These are phyloP conservation scores for Geranium incanum DNA, from an alignment of 441 rosid genomes.

Conservation along the genomic window DNA sequence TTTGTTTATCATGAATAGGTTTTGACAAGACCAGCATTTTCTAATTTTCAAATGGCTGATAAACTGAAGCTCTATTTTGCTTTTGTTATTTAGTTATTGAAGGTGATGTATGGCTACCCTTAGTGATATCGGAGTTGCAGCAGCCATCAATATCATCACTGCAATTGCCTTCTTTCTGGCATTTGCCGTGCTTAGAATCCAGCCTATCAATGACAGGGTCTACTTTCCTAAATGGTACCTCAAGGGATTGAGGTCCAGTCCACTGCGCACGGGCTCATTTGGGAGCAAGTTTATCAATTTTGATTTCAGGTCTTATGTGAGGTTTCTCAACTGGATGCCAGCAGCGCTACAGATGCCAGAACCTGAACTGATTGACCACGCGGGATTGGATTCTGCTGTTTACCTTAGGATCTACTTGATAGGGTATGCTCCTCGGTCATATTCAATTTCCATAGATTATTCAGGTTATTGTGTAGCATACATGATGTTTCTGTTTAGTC, in stretches of 20 bases:
- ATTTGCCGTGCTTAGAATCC: constrained; percentile 72
- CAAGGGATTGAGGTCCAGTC: constrained; percentile 64
- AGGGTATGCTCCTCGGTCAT: constrained; percentile 41
- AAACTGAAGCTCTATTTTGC: background rate
- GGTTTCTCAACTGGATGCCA: constrained; percentile 89
- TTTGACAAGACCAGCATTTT: background rate
- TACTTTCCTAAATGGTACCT: constrained; percentile 97
- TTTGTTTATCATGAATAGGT: background rate
- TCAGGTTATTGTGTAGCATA: background rate
- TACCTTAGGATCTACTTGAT: constrained; percentile 82
- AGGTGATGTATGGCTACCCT: constrained; percentile 58
- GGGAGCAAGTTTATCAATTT: constrained; percentile 60
- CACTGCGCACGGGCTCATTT: constrained; percentile 46
- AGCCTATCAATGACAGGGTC: constrained; percentile 88
- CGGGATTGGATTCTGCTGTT: constrained; percentile 91
- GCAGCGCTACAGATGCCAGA: constrained; percentile 91
- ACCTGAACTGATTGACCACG: constrained; percentile 87
- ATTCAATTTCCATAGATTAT: background rate
- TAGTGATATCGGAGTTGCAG: constrained; percentile 67
- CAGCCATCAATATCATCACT: constrained; percentile 57
- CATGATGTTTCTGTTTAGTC: background rate
- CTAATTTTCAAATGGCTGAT: background rate
- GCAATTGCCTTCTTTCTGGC: constrained; percentile 67
- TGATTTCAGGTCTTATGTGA: constrained; percentile 57
- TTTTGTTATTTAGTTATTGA: background rate